phyloP scores from a whole-genome alignment of 352 stramenopile species.

The Pythium utonaiense region DNA sequence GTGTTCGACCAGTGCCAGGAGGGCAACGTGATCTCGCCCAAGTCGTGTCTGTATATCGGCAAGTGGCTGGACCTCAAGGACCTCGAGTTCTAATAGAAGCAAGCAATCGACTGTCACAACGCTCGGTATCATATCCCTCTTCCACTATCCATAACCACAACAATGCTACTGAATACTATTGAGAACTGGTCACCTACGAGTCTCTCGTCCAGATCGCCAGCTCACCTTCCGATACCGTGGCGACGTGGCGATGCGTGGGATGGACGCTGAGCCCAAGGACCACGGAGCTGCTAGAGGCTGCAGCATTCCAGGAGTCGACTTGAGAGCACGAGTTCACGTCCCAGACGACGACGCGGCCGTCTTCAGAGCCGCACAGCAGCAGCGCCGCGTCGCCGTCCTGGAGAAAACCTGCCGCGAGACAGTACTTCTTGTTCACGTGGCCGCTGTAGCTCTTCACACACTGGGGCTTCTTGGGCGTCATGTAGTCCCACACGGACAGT shows the following conservation, averaged over 20 bases:
- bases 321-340: slow-evolving; percentile 84
- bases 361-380: slow-evolving; percentile 91
- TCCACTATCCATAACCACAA: background rate
- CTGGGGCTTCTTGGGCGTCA: slow-evolving; percentile 42
- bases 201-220: slow-evolving; percentile 25
- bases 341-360: slow-evolving; percentile 91
- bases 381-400: slow-evolving; percentile 40
- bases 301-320: slow-evolving; percentile 25
- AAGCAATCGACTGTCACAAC: background rate
- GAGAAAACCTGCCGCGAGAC: slow-evolving; percentile 81
- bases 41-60: slow-evolving; percentile 88
- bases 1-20: slow-evolving; percentile 90
- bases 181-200: no score
- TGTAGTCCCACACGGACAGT: slow-evolving; percentile 91
- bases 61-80: slow-evolving; percentile 91
- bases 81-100: slow-evolving; percentile 69
- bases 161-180: background rate
- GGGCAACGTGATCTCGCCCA: slow-evolving; percentile 88
- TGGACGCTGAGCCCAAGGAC: slow-evolving; percentile 27
- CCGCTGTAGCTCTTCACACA: slow-evolving; percentile 68
- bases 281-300: background rate
- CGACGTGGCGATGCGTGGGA: slow-evolving; percentile 18
- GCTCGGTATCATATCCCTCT: background rate
- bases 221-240: slow-evolving; percentile 1
- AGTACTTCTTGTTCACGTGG: slow-evolving; percentile 85